phyloP scores from a whole-genome alignment of 768 basidiomycete genomes.

The Kwoniella botswanensis region DNA sequence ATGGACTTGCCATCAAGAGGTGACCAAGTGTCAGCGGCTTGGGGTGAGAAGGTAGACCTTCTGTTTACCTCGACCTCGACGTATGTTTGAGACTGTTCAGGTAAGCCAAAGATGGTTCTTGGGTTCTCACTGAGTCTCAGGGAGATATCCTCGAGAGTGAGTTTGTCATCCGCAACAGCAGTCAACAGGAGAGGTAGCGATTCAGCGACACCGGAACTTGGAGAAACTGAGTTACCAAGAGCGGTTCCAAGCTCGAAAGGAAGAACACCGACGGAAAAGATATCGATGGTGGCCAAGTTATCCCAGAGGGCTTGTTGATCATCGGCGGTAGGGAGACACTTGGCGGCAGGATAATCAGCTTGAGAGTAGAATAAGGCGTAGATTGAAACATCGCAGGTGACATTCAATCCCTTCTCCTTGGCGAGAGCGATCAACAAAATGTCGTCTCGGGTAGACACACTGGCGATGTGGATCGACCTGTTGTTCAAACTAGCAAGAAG shows the following conservation, averaged over 20 bases:
- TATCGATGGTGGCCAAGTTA: conserved; percentile 80
- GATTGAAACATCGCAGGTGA: conserved; percentile 94
- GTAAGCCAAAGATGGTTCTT: conserved; percentile 83
- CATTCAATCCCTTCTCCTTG: conserved; percentile 90
- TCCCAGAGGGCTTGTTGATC: conserved; percentile 87
- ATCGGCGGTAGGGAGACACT: conserved; percentile 70
- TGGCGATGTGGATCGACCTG: conserved; percentile 86
- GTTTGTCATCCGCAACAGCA: conserved; percentile 76
- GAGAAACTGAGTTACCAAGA: conserved; percentile 66
- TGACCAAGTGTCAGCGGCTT: conserved; percentile 67
- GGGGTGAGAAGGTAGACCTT: conserved; percentile 63
- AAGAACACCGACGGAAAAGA: conserved; percentile 83
- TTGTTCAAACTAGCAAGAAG: conserved; percentile 90
- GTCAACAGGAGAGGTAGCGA: conserved; percentile 83
- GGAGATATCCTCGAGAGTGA: conserved; percentile 82
- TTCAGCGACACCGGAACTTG: conserved; percentile 83
- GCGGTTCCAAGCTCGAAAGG: conserved; percentile 77
- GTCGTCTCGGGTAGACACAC: conserved; percentile 84
- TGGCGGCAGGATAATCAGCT: conserved; percentile 72
- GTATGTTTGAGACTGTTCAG: conserved; percentile 81
- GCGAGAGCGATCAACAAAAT: conserved; percentile 87
- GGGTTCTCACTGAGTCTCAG: conserved; percentile 90
- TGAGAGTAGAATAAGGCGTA: conserved; percentile 86
- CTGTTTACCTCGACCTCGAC: conserved; percentile 93
- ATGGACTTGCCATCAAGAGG: conserved; percentile 71